Conservation (phyloP, 805 yeast species). For the Ogataea trehaloabstinens region DNA sequence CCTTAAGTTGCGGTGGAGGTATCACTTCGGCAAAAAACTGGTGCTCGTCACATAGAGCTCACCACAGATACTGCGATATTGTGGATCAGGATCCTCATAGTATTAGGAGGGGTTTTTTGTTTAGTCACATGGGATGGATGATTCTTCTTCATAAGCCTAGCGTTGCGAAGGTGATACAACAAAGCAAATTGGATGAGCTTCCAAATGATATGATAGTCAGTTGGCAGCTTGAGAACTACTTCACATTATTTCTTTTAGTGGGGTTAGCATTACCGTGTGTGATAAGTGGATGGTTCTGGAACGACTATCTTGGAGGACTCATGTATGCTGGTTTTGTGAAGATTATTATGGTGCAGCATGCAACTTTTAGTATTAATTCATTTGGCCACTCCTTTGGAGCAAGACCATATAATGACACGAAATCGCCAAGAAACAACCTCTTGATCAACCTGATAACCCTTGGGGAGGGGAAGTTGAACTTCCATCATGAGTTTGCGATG, state of each 20-base stretch:
- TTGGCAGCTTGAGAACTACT: conserved; percentile 74
- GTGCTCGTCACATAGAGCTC: conserved; percentile 84
- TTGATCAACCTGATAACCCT: conserved; percentile 64
- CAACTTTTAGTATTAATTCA: conserved; percentile 74
- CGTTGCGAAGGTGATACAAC: conserved; percentile 38
- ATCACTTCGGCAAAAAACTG: conserved; percentile 76
- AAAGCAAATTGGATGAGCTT: conserved; percentile 58
- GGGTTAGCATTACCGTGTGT: conserved; percentile 62
- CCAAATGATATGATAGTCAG: conserved; percentile 53
- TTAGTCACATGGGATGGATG: conserved; percentile 90
- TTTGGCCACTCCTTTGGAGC: conserved; percentile 77
- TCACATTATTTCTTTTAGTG: conserved; percentile 43
- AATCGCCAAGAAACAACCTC: conserved; percentile 70
- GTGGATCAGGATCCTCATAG: conserved; percentile 88
- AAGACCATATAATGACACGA: conserved; percentile 70
- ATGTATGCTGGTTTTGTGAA: conserved; percentile 77
- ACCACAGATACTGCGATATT: conserved; percentile 78
- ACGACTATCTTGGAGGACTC: conserved; percentile 74
- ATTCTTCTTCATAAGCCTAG: conserved; percentile 63
- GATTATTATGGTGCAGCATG: conserved; percentile 72
- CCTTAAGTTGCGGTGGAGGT: conserved; percentile 70
- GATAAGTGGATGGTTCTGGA: conserved; percentile 66
- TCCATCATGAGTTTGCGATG: conserved; percentile 93
- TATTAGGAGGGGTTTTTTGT: conserved; percentile 74
- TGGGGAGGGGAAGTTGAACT: conserved; percentile 92